Base-by-base conservation (phyloP, 2,329 filamentous ascomycete species). In the Fusarium sp. region DNA sequence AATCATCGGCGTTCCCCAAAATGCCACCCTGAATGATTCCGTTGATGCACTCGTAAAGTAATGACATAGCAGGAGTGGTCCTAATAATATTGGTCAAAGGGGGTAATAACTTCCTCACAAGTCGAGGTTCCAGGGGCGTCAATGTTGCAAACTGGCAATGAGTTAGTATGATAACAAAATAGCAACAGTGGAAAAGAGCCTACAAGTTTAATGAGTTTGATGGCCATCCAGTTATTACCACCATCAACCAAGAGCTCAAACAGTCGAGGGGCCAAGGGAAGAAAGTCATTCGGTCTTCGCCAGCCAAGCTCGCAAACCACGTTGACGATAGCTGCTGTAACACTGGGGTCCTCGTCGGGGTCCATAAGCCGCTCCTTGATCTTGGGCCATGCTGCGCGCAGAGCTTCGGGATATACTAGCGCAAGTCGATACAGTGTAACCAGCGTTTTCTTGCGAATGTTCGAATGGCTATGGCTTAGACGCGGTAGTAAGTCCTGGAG, bases 221-320 rank as follows among this genome's bases (percentile, higher is more conserved):
- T 99, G 61, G 94, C 94, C 95, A 99, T 98, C 96, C 96, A 99
- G 79, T 99, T 99, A 79, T 99, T 98, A 37, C 92, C 92, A 56
- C 94, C 91, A 63, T 96, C 92, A 14, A 97, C 94, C 26, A 99
- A 83, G 19, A 99, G 85, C 76, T 97, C 94, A 74, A 98, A 99
- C 26, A 99, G 81, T 60, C 96, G 87, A 10, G 96, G 96, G 1
- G 96, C 96, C 30, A 99, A 84, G 15, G 96, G 93, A 30, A 99
- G 83, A 73, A 98, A 98, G 79, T 99, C 96, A 71, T 95, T 91
- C 6, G 96, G 96, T 71, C 96, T 87, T 71, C 96, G 88, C 93
- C 95, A 97, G 7, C 95, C 95, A 39, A 99, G 83, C 79, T 99
- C 96, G 79, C 96, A 98, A 7, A 99, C 89, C 11, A 99, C 95